These are phyloP conservation scores for Nannizziopsis arthrosporioides DNA, from an alignment of 2,329 filamentous ascomycete species.

Conservation along the genomic window DNA sequence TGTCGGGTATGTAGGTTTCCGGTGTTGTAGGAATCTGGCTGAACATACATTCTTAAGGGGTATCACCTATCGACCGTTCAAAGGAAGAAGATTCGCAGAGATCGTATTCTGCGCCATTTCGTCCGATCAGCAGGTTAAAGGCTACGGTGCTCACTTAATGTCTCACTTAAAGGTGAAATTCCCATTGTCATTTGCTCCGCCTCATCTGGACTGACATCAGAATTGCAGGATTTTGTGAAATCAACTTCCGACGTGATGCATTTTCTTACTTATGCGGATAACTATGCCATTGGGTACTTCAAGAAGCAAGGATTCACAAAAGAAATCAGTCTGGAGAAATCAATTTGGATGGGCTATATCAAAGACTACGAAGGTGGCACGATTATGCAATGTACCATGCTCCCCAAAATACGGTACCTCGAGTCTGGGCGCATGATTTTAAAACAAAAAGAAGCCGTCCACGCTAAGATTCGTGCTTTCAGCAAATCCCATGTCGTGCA, in stretches of 20 bases:
- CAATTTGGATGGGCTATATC: slow-evolving; percentile 98
- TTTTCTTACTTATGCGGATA: slow-evolving; percentile 96
- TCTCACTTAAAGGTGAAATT: slow-evolving; percentile 66
- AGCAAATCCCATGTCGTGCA: slow-evolving; percentile 83
- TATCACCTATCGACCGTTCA: slow-evolving; percentile 93
- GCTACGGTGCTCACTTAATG: slow-evolving; percentile 96
- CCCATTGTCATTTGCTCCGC: not conserved
- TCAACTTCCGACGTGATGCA: slow-evolving; percentile 96
- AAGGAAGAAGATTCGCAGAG: slow-evolving; percentile 83
- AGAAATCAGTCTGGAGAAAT: slow-evolving; percentile 82
- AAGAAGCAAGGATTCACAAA: slow-evolving; percentile 99
- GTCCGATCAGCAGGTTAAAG: slow-evolving; percentile 96
- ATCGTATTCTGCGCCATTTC: slow-evolving; percentile 98
- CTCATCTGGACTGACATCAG: slow-evolving; percentile 2
- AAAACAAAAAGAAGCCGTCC: slow-evolving; percentile 92
- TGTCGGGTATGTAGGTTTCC: slow-evolving; percentile 46
- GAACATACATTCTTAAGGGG: slow-evolving; percentile 46
- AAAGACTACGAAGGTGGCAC: slow-evolving; percentile 99
- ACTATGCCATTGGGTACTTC: slow-evolving; percentile 98
- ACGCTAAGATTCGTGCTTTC: slow-evolving; percentile 87
- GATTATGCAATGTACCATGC: slow-evolving; percentile 98
- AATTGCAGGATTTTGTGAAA: slow-evolving; percentile 72
- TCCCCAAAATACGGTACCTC: slow-evolving; percentile 86
- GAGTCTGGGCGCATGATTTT: slow-evolving; percentile 86
- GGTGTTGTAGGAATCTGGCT: not conserved